Evolutionary conservation across 805 yeast species (phyloP), one percentile per base, ranked within the genome.

Genomic region (Suhomyces sp.): DNA sequence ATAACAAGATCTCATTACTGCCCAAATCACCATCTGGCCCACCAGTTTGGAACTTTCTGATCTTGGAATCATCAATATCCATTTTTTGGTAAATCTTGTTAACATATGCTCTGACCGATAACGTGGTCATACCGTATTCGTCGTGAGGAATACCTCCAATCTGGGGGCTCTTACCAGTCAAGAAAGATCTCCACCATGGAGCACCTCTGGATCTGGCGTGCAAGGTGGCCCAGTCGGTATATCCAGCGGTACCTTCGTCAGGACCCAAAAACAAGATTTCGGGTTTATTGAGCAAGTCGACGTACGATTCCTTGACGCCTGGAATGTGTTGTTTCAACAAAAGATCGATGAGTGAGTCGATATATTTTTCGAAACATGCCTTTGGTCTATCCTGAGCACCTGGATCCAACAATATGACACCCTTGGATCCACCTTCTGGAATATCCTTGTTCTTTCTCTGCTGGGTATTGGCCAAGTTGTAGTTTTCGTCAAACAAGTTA

Each of bases 21-120:
- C 99, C 99, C 60, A 93, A 78, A 72, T 93, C 99, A 65, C 99
- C 99, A 71, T 94, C 97, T 57, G 98, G 98, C 44, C 99, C 99
- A 73, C 98, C 99, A 50, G 97, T 94, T 76, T 93, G 99, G 64
- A 94, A 77, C 73, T 94, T 93, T 62, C 78, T 79, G 54, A 93
- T 80, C 39, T 73, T 70, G 22, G 77, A 65, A 59, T 80, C 72
- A 57, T 85, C 82, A 54, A 93, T 76, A 17, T 80, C 74, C 53
- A 86, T 78, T 67, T 90, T 88, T 59, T 89, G 87, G 70, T 93
- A 93, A 54, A 92, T 84, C 63, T 89, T 88, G 66, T 88, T 85
- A 52, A 93, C 96, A 67, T 84, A 93, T 46, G 96, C 89, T 62
- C 98, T 83, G 46, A 94, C 97, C 48, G 97, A 89, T 57, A 93